Conservation (phyloP, 768 basidiomycete genomes). For the Xerocomus potaroensis region DNA sequence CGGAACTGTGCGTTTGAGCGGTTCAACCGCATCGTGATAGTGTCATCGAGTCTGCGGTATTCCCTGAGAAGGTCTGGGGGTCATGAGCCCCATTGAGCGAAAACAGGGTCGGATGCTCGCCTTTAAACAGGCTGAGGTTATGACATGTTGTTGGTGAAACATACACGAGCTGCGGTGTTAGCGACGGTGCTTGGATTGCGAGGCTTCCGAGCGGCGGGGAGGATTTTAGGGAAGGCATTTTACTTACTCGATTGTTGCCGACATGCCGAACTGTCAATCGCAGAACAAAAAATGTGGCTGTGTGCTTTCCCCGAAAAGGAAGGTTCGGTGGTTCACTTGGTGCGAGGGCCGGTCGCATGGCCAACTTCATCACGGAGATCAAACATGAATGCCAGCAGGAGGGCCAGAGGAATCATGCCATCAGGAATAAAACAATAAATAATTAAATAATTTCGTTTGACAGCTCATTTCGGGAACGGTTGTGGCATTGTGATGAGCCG, state of each 20-base stretch:
- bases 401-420: neutral
- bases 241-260: constrained; percentile 20
- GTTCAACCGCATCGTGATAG: constrained; percentile 76
- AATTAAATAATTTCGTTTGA: constrained; percentile 6
- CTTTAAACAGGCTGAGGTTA: constrained; percentile 77
- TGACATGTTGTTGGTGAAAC: constrained; percentile 72
- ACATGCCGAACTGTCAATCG: constrained; percentile 27
- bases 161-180: constrained; percentile 59
- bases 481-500: constrained; percentile 7
- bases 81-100: constrained; percentile 12
- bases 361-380: neutral
- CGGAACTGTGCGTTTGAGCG: constrained; percentile 72
- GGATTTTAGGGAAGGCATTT: constrained; percentile 36
- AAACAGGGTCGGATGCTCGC: constrained; percentile 10
- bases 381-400: neutral
- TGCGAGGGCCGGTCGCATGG: no score
- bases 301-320: constrained; percentile 24
- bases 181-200: constrained; percentile 61
- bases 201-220: constrained; percentile 60
- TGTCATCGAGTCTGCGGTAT: constrained; percentile 77
- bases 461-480: constrained; percentile 22
- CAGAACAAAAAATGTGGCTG: constrained; percentile 16
- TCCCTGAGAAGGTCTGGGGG: constrained; percentile 71
- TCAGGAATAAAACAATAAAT: neutral
- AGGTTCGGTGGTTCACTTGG: constrained; percentile 22